Conservation (phyloP, 2,329 filamentous ascomycete species). For the Verticillium dahliae region DNA sequence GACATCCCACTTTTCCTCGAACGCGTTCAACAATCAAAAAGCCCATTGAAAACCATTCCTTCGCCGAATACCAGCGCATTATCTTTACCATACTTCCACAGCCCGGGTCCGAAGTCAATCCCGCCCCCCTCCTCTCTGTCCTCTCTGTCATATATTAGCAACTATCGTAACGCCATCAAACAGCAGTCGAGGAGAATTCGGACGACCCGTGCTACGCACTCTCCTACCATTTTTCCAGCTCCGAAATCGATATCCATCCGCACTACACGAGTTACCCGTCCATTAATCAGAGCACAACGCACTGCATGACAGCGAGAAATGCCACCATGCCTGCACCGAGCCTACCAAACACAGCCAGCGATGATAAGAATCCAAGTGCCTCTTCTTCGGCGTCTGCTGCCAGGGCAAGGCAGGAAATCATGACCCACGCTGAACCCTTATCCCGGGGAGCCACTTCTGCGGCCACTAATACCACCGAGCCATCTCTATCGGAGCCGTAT, state of each 20-base stretch:
- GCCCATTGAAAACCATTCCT: too few species aligned
- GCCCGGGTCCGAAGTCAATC: too few species aligned
- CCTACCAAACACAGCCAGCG: background rate
- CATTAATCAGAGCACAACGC: background rate
- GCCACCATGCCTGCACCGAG: background rate
- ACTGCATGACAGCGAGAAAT: background rate
- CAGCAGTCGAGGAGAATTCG: too few species aligned
- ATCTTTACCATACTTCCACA: too few species aligned
- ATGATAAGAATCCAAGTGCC: background rate
- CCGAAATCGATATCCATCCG: background rate
- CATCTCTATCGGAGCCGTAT: slow-evolving; percentile 8
- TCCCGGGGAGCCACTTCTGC: slow-evolving; percentile 4
- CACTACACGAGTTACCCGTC: background rate
- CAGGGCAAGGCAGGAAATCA: background rate
- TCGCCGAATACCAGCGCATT: too few species aligned
- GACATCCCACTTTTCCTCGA: background rate
- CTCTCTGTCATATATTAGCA: too few species aligned
- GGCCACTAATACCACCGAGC: slow-evolving; percentile 5
- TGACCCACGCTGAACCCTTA: slow-evolving; percentile 1
- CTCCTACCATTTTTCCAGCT: too few species aligned
- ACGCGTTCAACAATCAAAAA: too few species aligned
- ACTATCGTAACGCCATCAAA: too few species aligned
- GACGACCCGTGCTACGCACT: too few species aligned
- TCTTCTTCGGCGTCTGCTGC: background rate
- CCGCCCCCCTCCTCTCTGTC: too few species aligned